phyloP scores from a whole-genome alignment of 495 filamentous ascomycete genomes.

The Sordaria brevicollis region DNA sequence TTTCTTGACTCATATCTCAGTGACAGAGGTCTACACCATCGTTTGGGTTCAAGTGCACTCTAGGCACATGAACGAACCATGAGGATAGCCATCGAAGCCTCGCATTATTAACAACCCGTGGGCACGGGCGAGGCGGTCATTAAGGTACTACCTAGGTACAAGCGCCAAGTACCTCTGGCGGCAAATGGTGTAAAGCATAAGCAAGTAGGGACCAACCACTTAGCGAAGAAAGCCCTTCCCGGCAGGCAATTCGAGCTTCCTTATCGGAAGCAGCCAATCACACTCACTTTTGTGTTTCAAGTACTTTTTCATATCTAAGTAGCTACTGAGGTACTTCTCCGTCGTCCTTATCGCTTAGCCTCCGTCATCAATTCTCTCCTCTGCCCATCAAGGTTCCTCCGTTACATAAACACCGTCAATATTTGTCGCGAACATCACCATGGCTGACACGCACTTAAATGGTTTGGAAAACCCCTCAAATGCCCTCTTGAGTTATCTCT shows the following conservation, averaged over 20 bases:
- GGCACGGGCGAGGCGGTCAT: background rate
- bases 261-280: background rate
- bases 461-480: background rate
- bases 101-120: background rate
- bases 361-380: background rate
- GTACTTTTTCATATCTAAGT: background rate
- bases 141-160: background rate
- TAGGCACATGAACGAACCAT: background rate
- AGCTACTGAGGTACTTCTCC: background rate
- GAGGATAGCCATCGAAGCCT: background rate
- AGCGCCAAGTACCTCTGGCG: background rate
- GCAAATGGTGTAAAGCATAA: background rate
- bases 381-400: background rate
- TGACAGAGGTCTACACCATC: background rate
- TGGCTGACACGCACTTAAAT: background rate
- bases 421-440: background rate
- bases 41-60: background rate
- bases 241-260: background rate
- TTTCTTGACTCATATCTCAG: background rate
- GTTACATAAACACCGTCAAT: background rate
- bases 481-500: no score
- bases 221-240: background rate
- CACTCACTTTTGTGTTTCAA: background rate
- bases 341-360: background rate
- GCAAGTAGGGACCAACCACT: background rate